Base-by-base conservation (phyloP, 2,329 filamentous ascomycete species). In the Acephala macrosclerotiorum region DNA sequence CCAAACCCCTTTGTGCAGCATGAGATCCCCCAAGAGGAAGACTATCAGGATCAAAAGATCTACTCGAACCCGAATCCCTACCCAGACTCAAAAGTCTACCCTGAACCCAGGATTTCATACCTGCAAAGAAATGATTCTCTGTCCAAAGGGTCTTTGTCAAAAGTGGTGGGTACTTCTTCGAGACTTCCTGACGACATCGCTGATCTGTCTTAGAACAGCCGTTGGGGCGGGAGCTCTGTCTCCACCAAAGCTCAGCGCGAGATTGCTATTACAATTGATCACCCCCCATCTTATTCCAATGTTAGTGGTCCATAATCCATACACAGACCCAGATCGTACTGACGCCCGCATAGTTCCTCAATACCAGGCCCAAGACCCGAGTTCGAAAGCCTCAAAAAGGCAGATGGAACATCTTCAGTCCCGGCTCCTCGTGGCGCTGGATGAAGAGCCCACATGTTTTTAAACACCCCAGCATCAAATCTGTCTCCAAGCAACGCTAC, bases 361-460 rank as follows among this genome's bases (percentile, higher is more conserved):
- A 26, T 36, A 59, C n/a, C 29, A 14, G 36, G 20, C 25, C 38
- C 22, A 59, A 42, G 2, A 59, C 57, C 25, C 57, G 57, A 16
- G 36, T 59, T 2, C 57, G 57, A 33, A 59, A 59, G 25, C 57
- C 57, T 33, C 57, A 59, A 42, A 40, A 42, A 29, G 57, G 57
- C 45, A 2, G 57, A 26, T 42, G 57, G 38, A 59, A 59, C 36
- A 26, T 20, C 22, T 42, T 59, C 20, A 59, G 40, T 35, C 40
- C 57, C 20, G 57, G 57, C 36, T 42, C 36, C 16, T 11, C 26
- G 3, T 59, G 40, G 25, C 57, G 57, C 36, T 59, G 57, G 57
- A 59, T 18, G 20, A 59, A 59, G 20, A 40, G n/a, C 1, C 57
- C 57, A 3, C 57, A 59, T 29, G 35, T 42, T 2, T 59, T 59